Evolutionary conservation across 176 grass and related monocot genomes (phyloP).

Genomic region (Bolboschoenus planiculmis): DNA sequence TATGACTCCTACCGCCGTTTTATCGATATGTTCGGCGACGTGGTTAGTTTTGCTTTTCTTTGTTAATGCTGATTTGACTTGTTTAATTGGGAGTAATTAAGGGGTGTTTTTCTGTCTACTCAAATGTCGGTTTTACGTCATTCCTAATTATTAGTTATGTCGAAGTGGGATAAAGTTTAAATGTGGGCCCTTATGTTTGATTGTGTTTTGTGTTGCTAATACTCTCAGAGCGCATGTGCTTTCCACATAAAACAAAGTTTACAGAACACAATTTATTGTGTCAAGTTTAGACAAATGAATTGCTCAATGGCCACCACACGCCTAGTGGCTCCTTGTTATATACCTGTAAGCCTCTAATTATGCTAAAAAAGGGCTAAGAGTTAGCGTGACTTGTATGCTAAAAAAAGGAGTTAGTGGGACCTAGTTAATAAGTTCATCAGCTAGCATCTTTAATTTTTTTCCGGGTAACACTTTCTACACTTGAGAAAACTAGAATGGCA

Average conservation of each 20-base stretch:
- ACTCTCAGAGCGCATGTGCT: neutral
- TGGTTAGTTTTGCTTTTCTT: constrained; percentile 43
- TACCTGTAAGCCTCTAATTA: neutral
- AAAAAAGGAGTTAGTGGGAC: neutral
- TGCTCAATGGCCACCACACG: neutral
- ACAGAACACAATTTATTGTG: neutral
- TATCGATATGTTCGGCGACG: constrained; percentile 97
- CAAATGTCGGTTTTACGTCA: neutral
- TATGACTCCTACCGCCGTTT: constrained; percentile 93
- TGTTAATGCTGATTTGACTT: neutral
- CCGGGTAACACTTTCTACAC: too few relatives aligned
- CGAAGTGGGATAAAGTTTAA: neutral
- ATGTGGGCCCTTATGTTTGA: neutral
- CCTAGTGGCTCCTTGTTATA: neutral
- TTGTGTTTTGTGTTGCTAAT: neutral
- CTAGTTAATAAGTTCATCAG: neutral
- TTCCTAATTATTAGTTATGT: neutral
- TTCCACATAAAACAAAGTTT: constrained; percentile 3
- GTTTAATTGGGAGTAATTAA: neutral
- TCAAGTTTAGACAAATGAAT: neutral
- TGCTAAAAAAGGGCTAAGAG: neutral
- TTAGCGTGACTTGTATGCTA: neutral
- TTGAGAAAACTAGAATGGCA: neutral
- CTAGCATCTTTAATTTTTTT: neutral
- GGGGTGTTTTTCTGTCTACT: neutral